Evolutionary conservation across 495 filamentous ascomycete genomes (phyloP).

Genomic region (Penicillium coffeae): DNA sequence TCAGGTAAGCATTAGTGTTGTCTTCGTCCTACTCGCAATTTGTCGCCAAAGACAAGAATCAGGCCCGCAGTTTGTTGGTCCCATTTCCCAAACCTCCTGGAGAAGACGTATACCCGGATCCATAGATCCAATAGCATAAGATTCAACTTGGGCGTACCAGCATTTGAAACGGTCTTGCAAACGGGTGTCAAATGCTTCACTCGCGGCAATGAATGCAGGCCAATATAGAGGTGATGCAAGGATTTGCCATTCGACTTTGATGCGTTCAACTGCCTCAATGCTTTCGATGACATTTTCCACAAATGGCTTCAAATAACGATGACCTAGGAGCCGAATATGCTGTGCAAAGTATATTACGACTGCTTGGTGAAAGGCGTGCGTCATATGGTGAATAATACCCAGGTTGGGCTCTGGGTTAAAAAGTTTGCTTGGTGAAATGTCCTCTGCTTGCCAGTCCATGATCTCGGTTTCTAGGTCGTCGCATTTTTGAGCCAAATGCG

Average conservation of each 20-base stretch:
- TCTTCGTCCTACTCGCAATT: neutral
- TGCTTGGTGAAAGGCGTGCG: neutral
- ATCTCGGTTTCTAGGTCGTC: constrained; percentile 3
- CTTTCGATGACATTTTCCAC: neutral
- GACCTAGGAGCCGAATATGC: neutral
- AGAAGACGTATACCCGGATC: neutral
- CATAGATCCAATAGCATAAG: constrained; percentile 1
- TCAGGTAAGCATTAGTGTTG: neutral
- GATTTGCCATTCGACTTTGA: neutral
- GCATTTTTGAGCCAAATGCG: neutral
- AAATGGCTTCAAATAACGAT: constrained; percentile 2
- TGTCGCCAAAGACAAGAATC: neutral
- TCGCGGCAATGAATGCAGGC: constrained; percentile 5
- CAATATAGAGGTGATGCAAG: constrained; percentile 5
- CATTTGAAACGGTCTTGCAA: constrained; percentile 1
- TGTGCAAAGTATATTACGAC: constrained; percentile 5
- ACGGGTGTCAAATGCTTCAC: neutral
- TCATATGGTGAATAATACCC: constrained; percentile 1
- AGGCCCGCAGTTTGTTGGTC: neutral
- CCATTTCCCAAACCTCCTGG: constrained; percentile 4
- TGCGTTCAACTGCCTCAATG: constrained; percentile 4
- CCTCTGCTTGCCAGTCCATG: constrained; percentile 4
- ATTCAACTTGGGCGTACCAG: constrained; percentile 3
- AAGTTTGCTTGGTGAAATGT: neutral
- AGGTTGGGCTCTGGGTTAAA: neutral